Evolutionary conservation across 2,329 filamentous ascomycete genomes (phyloP).

Genomic region (Aspergillus luchuensis): DNA sequence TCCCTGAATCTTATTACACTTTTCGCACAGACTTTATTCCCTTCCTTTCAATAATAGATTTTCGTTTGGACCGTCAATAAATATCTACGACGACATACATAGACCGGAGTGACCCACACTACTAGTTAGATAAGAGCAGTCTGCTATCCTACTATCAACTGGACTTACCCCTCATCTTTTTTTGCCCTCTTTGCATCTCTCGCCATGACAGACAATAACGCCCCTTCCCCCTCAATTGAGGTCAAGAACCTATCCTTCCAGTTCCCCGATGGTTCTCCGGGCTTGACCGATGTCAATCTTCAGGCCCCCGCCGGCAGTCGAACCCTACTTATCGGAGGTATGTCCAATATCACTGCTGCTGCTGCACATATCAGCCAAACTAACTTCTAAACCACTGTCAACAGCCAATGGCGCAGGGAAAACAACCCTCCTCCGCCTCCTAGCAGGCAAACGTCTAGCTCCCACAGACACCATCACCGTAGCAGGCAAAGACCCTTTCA

Average conservation of each 20-base stretch:
- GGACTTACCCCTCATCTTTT: neutral
- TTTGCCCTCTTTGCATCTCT: neutral
- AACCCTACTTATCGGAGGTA: constrained; percentile 86
- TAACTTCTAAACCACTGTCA: constrained; percentile 17
- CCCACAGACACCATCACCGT: constrained; percentile 74
- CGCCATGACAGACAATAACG: constrained; percentile 24
- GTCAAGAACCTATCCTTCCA: constrained; percentile 80
- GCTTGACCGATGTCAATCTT: constrained; percentile 72
- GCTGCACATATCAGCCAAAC: neutral
- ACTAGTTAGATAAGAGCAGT: neutral
- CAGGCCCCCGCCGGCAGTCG: constrained; percentile 79
- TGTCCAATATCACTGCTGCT: constrained; percentile 13
- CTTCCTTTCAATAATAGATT: too few relatives aligned
- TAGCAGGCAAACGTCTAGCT: constrained; percentile 92
- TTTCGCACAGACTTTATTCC: too few relatives aligned
- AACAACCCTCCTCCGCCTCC: constrained; percentile 89
- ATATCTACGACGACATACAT: too few relatives aligned
- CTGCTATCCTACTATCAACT: neutral
- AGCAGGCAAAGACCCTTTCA: constrained; percentile 87
- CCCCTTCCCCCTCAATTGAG: constrained; percentile 59
- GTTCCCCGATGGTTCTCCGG: constrained; percentile 83
- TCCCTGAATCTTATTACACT: neutral
- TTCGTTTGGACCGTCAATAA: too few relatives aligned
- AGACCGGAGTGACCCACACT: neutral
- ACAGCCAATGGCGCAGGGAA: constrained; percentile 92